These are phyloP conservation scores for Collybiopsis confluens DNA, from an alignment of 768 basidiomycete species.

Conservation along the genomic window DNA sequence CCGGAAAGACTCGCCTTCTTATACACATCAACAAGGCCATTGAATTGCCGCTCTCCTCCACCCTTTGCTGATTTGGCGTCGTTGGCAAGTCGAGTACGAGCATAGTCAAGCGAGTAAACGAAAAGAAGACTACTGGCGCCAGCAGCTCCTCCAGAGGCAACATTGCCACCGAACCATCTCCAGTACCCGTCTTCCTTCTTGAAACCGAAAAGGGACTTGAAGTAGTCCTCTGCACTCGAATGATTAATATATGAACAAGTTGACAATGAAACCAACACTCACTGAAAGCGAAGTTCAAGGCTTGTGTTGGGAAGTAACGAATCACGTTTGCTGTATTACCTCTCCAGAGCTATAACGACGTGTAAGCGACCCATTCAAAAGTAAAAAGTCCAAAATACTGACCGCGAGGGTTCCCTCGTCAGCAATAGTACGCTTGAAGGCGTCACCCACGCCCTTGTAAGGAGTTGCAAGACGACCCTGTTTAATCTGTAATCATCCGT, in stretches of 20 bases:
- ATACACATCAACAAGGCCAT: slow-evolving; percentile 97
- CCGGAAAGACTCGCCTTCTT: slow-evolving; percentile 40
- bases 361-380: neutral
- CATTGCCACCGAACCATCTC: slow-evolving; percentile 98
- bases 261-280: slow-evolving; percentile 30
- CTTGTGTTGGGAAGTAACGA: slow-evolving; percentile 99
- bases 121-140: slow-evolving; percentile 98
- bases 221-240: slow-evolving; percentile 78
- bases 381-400: slow-evolving; percentile 54
- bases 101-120: slow-evolving; percentile 99
- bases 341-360: neutral
- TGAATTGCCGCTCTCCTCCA: slow-evolving; percentile 94
- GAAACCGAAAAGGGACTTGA: slow-evolving; percentile 98
- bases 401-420: slow-evolving; percentile 95
- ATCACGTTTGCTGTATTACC: slow-evolving; percentile 99
- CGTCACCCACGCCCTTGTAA: slow-evolving; percentile 95
- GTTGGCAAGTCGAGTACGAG: slow-evolving; percentile 98
- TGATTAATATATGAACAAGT: slow-evolving; percentile 7
- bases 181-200: slow-evolving; percentile 98
- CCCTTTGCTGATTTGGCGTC: slow-evolving; percentile 95
- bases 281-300: slow-evolving; percentile 93
- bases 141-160: slow-evolving; percentile 98
- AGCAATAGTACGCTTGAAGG: slow-evolving; percentile 85
- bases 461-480: slow-evolving; percentile 95
- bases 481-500: slow-evolving; percentile 73